Evolutionary conservation across 1,139 yeast genomes (phyloP).

Genomic region (Sugiyamaella xylanicola): DNA sequence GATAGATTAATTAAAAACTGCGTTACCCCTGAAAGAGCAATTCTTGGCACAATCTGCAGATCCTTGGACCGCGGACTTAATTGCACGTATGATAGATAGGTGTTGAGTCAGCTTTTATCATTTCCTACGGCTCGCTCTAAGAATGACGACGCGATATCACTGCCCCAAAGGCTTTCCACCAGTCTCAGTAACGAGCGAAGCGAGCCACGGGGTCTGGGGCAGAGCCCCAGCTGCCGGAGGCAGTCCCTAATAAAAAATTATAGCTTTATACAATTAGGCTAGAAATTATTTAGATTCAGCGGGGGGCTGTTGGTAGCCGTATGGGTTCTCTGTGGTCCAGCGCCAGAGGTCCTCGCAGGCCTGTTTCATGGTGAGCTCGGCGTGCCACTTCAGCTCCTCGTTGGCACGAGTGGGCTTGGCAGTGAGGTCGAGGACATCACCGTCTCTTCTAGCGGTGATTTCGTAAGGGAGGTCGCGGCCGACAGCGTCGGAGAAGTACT

Average conservation of each 20-base stretch:
- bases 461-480: constrained; percentile 68
- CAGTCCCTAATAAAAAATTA: not conserved
- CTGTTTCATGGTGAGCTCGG: constrained; percentile 56
- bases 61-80: too few relatives aligned
- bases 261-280: not conserved
- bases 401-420: constrained; percentile 72
- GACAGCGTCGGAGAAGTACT: constrained; percentile 69
- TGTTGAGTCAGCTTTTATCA: too few relatives aligned
- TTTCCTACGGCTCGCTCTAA: too few relatives aligned
- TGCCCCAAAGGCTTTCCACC: too few relatives aligned
- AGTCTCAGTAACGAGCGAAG: not conserved
- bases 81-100: too few relatives aligned
- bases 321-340: constrained; percentile 73
- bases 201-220: constrained; percentile 7
- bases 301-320: constrained; percentile 51
- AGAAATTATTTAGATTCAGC: constrained; percentile 17
- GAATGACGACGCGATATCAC: too few relatives aligned
- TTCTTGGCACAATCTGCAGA: too few relatives aligned
- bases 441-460: constrained; percentile 68
- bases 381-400: constrained; percentile 65
- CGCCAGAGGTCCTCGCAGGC: constrained; percentile 79
- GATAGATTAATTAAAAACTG: not conserved
- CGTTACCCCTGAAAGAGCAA: not conserved
- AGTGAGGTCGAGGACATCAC: constrained; percentile 76
- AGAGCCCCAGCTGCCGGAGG: constrained; percentile 2